Conservation (phyloP, 202 grass and related monocot genomes). For the Digitaria exilis region DNA sequence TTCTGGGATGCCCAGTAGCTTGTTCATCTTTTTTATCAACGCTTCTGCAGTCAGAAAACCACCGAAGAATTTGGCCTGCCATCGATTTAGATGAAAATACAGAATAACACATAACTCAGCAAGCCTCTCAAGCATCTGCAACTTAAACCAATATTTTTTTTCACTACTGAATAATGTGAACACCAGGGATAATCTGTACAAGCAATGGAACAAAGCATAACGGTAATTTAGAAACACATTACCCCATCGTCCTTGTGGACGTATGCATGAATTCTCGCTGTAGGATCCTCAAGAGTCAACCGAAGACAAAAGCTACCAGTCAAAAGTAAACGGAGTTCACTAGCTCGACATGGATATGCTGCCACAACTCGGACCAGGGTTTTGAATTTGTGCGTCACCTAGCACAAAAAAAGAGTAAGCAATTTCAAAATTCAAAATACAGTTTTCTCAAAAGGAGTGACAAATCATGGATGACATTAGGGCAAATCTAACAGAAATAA, state of each 20-base stretch:
- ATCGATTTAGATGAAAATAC: conserved; percentile 30
- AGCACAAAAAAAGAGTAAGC: conserved; percentile 26
- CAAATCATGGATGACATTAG: background rate
- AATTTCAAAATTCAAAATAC: background rate
- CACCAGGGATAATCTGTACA: background rate
- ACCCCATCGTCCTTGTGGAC: conserved; percentile 66
- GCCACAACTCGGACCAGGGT: conserved; percentile 73
- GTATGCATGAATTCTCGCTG: conserved; percentile 76
- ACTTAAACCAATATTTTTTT: conserved; percentile 2
- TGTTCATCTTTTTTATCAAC: conserved; percentile 64
- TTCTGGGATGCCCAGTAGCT: conserved; percentile 63
- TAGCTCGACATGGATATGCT: conserved; percentile 53
- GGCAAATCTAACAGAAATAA: background rate
- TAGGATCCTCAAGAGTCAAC: conserved; percentile 85
- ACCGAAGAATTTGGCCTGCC: conserved; percentile 76
- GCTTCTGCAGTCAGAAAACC: conserved; percentile 39
- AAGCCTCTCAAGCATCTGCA: background rate
- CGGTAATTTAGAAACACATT: conserved; percentile 41
- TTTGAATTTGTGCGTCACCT: conserved; percentile 70
- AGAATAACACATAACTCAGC: background rate
- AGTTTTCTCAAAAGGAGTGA: background rate
- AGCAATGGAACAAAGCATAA: background rate
- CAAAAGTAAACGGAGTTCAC: conserved; percentile 40
- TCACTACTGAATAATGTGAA: no score
- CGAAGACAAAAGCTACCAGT: conserved; percentile 33